Percentiles rank a stretch among this genome's conserved stretches.
Conservation (phyloP, 2,329 filamentous ascomycete species). For the Trichoderma asperellum region DNA sequence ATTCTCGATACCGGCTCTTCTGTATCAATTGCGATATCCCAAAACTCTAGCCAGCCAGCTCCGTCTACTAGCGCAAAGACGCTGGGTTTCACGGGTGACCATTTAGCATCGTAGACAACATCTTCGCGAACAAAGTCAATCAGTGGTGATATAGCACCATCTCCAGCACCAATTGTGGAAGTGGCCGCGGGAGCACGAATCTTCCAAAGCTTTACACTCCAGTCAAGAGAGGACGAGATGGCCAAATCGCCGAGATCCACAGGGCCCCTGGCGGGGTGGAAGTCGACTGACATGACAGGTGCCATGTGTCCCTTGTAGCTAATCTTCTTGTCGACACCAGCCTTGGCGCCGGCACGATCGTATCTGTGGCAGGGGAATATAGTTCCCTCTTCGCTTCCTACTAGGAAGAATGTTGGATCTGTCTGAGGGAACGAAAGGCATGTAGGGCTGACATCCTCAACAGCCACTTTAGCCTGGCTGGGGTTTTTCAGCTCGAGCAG, state of each 20-base stretch:
- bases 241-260: constrained; percentile 94
- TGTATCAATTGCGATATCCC: constrained; percentile 90
- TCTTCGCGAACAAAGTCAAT: constrained; percentile 93
- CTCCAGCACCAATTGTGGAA: constrained; percentile 59
- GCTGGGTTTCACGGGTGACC: constrained; percentile 92
- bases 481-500: constrained; percentile 86
- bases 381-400: constrained; percentile 93
- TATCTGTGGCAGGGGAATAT: constrained; percentile 98
- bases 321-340: constrained; percentile 86
- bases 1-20: constrained; percentile 88
- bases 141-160: constrained; percentile 68
- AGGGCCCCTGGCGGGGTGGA: constrained; percentile 89
- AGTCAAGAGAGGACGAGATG: constrained; percentile 89
- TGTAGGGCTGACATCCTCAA: constrained; percentile 92
- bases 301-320: constrained; percentile 89
- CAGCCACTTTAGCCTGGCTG: constrained; percentile 72
- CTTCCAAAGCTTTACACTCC: constrained; percentile 97
- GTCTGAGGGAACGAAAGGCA: constrained; percentile 93
- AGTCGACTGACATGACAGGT: constrained; percentile 93
- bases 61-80: constrained; percentile 96
- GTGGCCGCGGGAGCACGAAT: constrained; percentile 79
- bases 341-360: constrained; percentile 95
- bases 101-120: constrained; percentile 92
- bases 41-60: constrained; percentile 87
- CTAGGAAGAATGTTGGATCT: constrained; percentile 96